These are phyloP conservation scores for Lagerstroemia speciosa DNA, from an alignment of 345 rosid species.

Conservation along the genomic window DNA sequence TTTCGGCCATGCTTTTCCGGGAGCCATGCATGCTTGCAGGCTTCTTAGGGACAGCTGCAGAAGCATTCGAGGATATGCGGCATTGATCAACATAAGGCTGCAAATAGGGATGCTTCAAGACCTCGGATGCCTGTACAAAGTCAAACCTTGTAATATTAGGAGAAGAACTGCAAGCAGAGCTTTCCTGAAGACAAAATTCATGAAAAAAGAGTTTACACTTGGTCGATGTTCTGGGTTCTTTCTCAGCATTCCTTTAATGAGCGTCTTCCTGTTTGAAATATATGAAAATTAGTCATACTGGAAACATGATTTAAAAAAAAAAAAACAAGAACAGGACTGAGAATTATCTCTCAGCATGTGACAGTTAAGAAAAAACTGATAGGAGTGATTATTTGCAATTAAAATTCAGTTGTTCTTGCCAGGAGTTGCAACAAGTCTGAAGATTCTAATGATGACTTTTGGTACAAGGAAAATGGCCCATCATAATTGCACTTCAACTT, in stretches of 20 bases:
- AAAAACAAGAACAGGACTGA: too few relatives aligned
- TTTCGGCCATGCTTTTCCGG: conserved; percentile 70
- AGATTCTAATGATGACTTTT: too few relatives aligned
- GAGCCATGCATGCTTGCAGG: conserved; percentile 32
- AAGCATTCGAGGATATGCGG: conserved; percentile 47
- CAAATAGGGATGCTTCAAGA: conserved; percentile 94
- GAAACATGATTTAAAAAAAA: too few relatives aligned
- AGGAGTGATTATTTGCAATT: too few relatives aligned
- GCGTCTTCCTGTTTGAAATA: conserved; percentile 20
- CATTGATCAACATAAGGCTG: conserved; percentile 81
- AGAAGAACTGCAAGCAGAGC: background rate
- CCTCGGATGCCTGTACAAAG: conserved; percentile 67
- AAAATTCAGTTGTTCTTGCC: too few relatives aligned
- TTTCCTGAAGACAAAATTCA: conserved; percentile 8
- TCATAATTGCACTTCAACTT: background rate
- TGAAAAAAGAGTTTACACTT: conserved; percentile 44
- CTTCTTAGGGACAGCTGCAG: conserved; percentile 41
- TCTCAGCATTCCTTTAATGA: conserved; percentile 93
- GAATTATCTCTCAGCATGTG: too few relatives aligned
- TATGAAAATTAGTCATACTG: too few relatives aligned
- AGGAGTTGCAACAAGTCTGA: too few relatives aligned
- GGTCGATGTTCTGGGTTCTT: conserved; percentile 98
- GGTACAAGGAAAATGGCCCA: background rate
- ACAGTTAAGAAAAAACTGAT: too few relatives aligned
- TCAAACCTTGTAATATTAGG: conserved; percentile 10